phyloP scores from a whole-genome alignment of 2,329 filamentous ascomycete genomes.

The Scytalidium sp. region DNA sequence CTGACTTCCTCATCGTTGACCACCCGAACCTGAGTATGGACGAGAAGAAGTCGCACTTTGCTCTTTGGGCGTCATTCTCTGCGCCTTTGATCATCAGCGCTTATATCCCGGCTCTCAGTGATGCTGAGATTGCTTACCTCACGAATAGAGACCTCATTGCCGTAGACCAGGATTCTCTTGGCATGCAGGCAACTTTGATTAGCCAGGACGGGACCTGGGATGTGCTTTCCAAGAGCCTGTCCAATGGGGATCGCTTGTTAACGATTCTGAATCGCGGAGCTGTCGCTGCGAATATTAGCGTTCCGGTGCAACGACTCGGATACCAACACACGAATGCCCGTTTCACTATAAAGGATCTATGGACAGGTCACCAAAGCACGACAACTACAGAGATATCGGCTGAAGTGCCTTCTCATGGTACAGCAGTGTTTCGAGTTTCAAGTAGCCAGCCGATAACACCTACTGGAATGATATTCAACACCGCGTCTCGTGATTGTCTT shows the following conservation, averaged over 20 bases:
- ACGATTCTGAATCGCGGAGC: slow-evolving; percentile 39
- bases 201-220: slow-evolving; percentile 37
- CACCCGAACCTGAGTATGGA: slow-evolving; percentile 4
- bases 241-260: slow-evolving; percentile 39
- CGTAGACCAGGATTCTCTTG: slow-evolving; percentile 11
- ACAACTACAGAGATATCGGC: slow-evolving; percentile 28
- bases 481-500: slow-evolving; percentile 37
- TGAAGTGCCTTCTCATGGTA: slow-evolving; percentile 34
- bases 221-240: slow-evolving; percentile 39
- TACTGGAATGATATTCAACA: slow-evolving; percentile 45
- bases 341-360: slow-evolving; percentile 34
- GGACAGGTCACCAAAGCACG: slow-evolving; percentile 38
- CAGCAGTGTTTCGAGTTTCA: slow-evolving; percentile 38
- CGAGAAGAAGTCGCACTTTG: slow-evolving; percentile 7
- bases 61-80: slow-evolving; percentile 24
- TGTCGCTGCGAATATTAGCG: slow-evolving; percentile 22
- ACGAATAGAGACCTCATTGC: slow-evolving; percentile 25
- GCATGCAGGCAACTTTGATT: slow-evolving; percentile 33
- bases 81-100: slow-evolving; percentile 25
- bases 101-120: slow-evolving; percentile 31
- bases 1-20: slow-evolving; percentile 6
- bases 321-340: slow-evolving; percentile 14
- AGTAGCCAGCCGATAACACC: slow-evolving; percentile 28
- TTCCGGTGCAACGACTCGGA: slow-evolving; percentile 22
- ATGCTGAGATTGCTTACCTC: slow-evolving; percentile 31